Percentiles rank a stretch among this genome's conserved stretches.
phyloP scores from a whole-genome alignment of 2,329 filamentous ascomycete species.

The Diaporthe ampelina region DNA sequence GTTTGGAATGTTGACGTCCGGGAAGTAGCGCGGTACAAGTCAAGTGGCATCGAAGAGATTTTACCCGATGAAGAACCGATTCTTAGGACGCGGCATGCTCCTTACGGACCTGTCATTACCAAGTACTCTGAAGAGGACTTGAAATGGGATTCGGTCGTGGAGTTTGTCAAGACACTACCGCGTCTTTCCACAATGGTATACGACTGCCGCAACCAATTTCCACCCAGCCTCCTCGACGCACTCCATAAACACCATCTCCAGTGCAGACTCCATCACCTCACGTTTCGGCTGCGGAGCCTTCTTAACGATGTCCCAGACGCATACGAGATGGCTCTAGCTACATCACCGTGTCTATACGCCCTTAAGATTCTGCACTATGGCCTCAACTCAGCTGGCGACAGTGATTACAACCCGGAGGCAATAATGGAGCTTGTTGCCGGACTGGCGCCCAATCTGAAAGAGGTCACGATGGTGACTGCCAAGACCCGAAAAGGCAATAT shows the following conservation, averaged over 20 bases:
- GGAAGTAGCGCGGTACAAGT: background rate
- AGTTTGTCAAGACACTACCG: constrained; percentile 8
- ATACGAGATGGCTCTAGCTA: constrained; percentile 24
- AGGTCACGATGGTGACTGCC: background rate
- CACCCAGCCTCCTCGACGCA: constrained; percentile 20
- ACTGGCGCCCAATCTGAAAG: constrained; percentile 23
- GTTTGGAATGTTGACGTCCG: background rate
- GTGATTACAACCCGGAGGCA: constrained; percentile 25
- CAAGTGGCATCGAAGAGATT: background rate
- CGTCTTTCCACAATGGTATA: constrained; percentile 12
- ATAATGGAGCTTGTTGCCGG: constrained; percentile 34
- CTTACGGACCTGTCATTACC: background rate
- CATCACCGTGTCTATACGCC: constrained; percentile 15
- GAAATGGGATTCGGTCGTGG: constrained; percentile 28
- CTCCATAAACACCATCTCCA: constrained; percentile 17
- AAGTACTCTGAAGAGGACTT: background rate
- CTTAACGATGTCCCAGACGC: background rate
- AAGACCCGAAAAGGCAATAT: too few relatives aligned
- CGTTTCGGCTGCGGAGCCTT: constrained; percentile 27
- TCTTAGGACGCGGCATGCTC: background rate
- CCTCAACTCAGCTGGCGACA: background rate
- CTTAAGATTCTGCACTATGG: background rate
- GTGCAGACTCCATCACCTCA: constrained; percentile 33
- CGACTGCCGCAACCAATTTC: constrained; percentile 31
- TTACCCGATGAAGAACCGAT: constrained; percentile 5